Evolutionary conservation across 768 basidiomycete genomes (phyloP), one percentile per base, ranked within the genome.

Genomic region (Myochromella boudieri): DNA sequence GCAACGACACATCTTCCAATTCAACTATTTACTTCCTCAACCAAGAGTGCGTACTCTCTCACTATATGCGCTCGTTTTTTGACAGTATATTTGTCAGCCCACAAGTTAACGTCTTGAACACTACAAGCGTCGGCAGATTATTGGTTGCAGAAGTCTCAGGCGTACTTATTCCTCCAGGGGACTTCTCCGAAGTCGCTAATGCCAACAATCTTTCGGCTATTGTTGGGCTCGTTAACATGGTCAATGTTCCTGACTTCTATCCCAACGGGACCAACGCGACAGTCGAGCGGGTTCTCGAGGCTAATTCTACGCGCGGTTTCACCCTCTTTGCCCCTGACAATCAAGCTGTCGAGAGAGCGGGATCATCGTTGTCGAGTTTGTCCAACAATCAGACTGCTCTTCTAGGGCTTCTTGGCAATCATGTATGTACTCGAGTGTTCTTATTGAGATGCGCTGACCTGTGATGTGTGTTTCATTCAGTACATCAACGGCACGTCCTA

Each of bases 301-400:
- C 55, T 26, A 56, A 62, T 1, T 62, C 29, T 12, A 55, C 74
- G 1, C 61, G 51, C 20, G 88, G 86, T 2, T 70, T 84, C 49
- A 90, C 88, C 1, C 52, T 88, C 31, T 88, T 90, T 57, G 77
- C 81, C 3, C 87, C 88, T 6, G 74, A 65, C 48, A 70, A 84
- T 54, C 61, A 63, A 4, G 85, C 79, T 5, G 44, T 87, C 25
- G 57, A 57, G 29, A 60, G 66, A 0, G 67, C 69, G 0, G 63
- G 67, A 24, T 60, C 69, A 33, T 47, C 57, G 3, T 53, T 71
- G 40, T 31, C 68, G 24, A 44, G 66, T 27, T 50, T 74, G 45
- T 50, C 64, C 27, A 57, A 67, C 20, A 87, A 87, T 55, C 38
- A 54, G 18, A 75, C 78, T 0, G 71, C 73, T 4, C 44, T 85